Percentiles rank a stretch among this genome's conserved stretches.
Evolutionary conservation across 2,329 filamentous ascomycete genomes (phyloP).

Genomic region (Aspergillus floridensis): DNA sequence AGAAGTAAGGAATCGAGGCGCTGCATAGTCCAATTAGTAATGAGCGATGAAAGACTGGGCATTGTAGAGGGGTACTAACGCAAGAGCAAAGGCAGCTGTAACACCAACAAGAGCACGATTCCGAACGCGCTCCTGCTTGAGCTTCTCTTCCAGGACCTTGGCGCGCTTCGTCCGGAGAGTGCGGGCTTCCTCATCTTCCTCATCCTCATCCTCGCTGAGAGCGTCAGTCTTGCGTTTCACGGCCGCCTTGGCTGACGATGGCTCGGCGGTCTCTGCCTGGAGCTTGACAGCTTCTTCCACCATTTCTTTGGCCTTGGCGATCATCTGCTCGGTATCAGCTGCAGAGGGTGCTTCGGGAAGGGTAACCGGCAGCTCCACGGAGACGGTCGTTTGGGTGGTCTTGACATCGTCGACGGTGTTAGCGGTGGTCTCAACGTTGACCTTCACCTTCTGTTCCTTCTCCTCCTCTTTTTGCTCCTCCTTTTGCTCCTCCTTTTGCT

Average conservation of each 20-base stretch:
- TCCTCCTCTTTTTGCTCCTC: slow-evolving; percentile 26
- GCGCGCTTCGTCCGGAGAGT: slow-evolving; percentile 67
- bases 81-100: slow-evolving; percentile 80
- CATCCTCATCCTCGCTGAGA: slow-evolving; percentile 53
- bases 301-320: slow-evolving; percentile 84
- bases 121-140: slow-evolving; percentile 82
- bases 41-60: slow-evolving; percentile 19
- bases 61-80: slow-evolving; percentile 61
- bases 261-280: slow-evolving; percentile 38
- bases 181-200: slow-evolving; percentile 42
- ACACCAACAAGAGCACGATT: slow-evolving; percentile 82
- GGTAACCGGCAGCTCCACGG: slow-evolving; percentile 70
- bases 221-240: slow-evolving; percentile 75
- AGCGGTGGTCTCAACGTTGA: slow-evolving; percentile 67
- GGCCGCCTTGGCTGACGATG: slow-evolving; percentile 35
- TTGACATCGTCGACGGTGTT: slow-evolving; percentile 57
- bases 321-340: slow-evolving; percentile 77
- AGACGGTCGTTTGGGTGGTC: slow-evolving; percentile 69
- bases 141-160: slow-evolving; percentile 66
- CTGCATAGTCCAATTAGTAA: slow-evolving; percentile 31
- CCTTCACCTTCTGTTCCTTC: slow-evolving; percentile 56
- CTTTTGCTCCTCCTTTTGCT: slow-evolving; percentile 21
- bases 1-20: slow-evolving; percentile 49
- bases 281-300: slow-evolving; percentile 66
- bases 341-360: slow-evolving; percentile 67